A percentile compares a stretch with the other conserved stretches of the same genome.
Conservation (phyloP, 2,329 filamentous ascomycete genomes). For the Emydomyces testavorans region DNA sequence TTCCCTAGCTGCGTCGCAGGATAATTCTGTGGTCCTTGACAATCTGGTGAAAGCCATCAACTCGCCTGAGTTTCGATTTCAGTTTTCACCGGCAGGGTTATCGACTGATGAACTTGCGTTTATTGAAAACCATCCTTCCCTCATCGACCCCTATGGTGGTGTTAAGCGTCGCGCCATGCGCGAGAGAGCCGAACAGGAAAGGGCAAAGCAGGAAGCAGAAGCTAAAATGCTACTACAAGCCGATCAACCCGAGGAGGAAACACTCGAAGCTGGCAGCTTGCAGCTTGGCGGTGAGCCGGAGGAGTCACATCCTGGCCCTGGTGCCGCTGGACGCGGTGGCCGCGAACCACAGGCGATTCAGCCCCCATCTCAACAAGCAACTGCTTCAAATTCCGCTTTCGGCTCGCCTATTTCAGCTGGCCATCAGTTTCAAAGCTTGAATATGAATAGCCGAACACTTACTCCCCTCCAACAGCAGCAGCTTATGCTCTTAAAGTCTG, state of each 20-base stretch:
- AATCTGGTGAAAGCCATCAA: slow-evolving; percentile 38
- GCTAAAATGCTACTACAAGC: slow-evolving; percentile 43
- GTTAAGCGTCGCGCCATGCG: slow-evolving; percentile 67
- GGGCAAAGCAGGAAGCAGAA: slow-evolving; percentile 44
- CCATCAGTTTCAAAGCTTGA: slow-evolving; percentile 42
- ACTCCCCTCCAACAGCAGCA: slow-evolving; percentile 71
- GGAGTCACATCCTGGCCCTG: slow-evolving; percentile 49
- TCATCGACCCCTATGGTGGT: slow-evolving; percentile 75
- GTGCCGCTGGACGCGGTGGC: slow-evolving; percentile 35
- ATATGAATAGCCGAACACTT: slow-evolving; percentile 59
- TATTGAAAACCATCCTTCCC: slow-evolving; percentile 53
- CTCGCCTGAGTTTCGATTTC: slow-evolving; percentile 42
- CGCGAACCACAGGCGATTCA: slow-evolving; percentile 57
- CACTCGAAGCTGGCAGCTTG: slow-evolving; percentile 70
- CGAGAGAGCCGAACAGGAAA: slow-evolving; percentile 55
- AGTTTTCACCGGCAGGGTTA: slow-evolving; percentile 41
- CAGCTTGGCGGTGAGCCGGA: slow-evolving; percentile 90
- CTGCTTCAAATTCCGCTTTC: slow-evolving; percentile 33
- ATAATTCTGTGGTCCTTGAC: slow-evolving; percentile 27
- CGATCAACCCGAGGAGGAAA: slow-evolving; percentile 53
- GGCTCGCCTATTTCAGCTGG: slow-evolving; percentile 32
- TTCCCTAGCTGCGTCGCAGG: slow-evolving; percentile 18
- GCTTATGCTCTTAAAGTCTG: slow-evolving; percentile 52
- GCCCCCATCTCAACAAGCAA: slow-evolving; percentile 60
- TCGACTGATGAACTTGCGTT: slow-evolving; percentile 40